Base-by-base conservation (phyloP, 305 asterid species). In the Fraxinus floribunda region DNA sequence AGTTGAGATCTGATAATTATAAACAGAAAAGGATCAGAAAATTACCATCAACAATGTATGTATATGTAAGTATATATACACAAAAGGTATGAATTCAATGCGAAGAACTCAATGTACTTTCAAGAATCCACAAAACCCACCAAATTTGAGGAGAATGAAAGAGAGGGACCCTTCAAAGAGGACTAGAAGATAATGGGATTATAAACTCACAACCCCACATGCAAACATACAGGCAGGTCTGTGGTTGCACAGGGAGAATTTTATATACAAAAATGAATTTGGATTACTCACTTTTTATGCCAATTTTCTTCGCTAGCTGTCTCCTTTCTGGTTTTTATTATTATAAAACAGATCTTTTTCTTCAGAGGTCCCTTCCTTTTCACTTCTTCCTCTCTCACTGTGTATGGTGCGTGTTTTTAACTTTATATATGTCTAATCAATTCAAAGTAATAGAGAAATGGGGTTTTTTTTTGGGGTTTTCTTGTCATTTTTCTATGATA, bases 1-100 rank as follows among this genome's bases (percentile, higher is more conserved):
- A 57, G 81, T 20, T 77, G 83, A 87, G 87, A 87, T 87, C 89
- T 78, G 78, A 38, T 11, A 77, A 49, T 46, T 15, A 49, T 20
- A 10, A 11, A 11, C 73, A 22, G 22, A 18, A 32, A 78, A 78
- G 60, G 29, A 79, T 39, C 60, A 68, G 78, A 34, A 35, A 70
- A n/a, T 66, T 57, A 78, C 86, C 86, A 39, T 79, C 20, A 36
- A 20, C 49, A 35, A 38, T 38, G 70, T 34, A 39, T 0, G 38
- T 10, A 52, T 24, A 7, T 64, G 16, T 75, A 7, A 62, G 1
- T 3, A 11, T 18, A 6, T 38, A 71, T 62, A 34, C 46, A 24
- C 0, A 76, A 10, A 24, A 22, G 1, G 57, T 20, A 78, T 13
- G 7, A 64, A 44, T 49, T 18, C 49, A 76, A 64, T 24, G 55